Base-by-base conservation (phyloP, 306 rosid genomes). In the Arachis hypogaea region DNA sequence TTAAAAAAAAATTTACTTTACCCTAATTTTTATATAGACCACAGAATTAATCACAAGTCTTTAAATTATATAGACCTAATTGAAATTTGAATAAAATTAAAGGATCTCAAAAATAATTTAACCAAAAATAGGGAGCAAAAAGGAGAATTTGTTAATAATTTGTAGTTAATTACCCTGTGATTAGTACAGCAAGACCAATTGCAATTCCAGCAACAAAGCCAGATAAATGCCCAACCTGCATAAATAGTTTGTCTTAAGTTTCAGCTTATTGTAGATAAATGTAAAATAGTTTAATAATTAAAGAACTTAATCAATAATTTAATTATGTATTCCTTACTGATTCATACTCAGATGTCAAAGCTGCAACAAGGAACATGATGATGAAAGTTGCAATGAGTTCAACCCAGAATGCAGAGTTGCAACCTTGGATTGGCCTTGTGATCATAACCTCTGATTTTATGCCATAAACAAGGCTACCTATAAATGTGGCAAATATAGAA, bases 371-470 rank as follows among this genome's bases (percentile, higher is more conserved):
- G 70, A 93, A 93, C 89, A 88, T 84, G 77, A 93, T 74, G 68
- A 93, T 88, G 80, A 87, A 90, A 59, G 91, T 82, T 33, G 95
- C 95, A 72, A 93, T 83, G 45, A 90, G 68, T 87, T 93, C 97
- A 8, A 80, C 92, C 88, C 84, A 88, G 73, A 93, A 93, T 68
- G 98, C 93, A 63, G 97, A 85, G 80, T 64, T 55, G 69, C 81
- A 29, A 29, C 89, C 84, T 66, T 81, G 90, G 43, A 85, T 68
- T 55, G 98, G 95, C 58, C 72, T 62, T 3, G 95, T 93, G 68
- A 81, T 77, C 86, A 93, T 57, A 9, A 59, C 76, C 28, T 93
- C 87, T 59, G 95, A 41, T 81, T 84, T 81, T 7, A 88, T 59
- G 77, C 83, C 84, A 69, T 88, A 93, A 6, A 88, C 85, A 36